Conservation (phyloP, 768 basidiomycete species). For the Rossbeevera mucosa region DNA sequence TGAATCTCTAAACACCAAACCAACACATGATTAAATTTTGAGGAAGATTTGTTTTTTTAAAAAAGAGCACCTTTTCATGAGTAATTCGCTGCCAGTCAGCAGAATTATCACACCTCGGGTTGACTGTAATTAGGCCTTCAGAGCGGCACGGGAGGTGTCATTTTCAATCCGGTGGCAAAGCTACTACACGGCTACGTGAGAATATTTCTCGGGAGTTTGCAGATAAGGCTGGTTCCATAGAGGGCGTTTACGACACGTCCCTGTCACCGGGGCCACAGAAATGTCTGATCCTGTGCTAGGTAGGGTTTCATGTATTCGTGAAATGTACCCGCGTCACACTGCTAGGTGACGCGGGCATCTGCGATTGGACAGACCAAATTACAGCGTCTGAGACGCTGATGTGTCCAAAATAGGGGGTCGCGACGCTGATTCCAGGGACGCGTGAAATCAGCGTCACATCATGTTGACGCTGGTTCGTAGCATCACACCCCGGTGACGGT, state of each 20-base stretch:
- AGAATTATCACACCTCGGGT: neutral
- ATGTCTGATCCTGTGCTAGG: conserved; percentile 21
- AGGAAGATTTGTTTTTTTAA: neutral
- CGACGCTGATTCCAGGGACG: too few species aligned
- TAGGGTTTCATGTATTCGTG: conserved; percentile 6
- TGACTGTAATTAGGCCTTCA: neutral
- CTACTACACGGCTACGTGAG: neutral
- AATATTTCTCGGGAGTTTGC: neutral
- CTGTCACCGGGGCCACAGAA: conserved; percentile 18
- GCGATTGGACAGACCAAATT: neutral
- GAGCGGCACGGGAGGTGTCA: neutral
- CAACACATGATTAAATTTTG: conserved; percentile 11
- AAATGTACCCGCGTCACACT: conserved; percentile 6
- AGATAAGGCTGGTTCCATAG: neutral
- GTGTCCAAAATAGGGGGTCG: too few species aligned
- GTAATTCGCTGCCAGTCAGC: conserved; percentile 10
- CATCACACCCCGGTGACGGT: too few species aligned
- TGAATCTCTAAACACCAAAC: conserved; percentile 8
- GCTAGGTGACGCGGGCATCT: neutral
- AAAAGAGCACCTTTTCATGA: conserved; percentile 4
- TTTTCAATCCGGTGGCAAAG: neutral
- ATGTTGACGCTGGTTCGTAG: too few species aligned
- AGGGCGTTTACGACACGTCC: conserved; percentile 18
- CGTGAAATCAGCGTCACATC: too few species aligned
- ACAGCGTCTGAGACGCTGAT: too few species aligned